Evolutionary conservation across 306 rosid species (phyloP).

Genomic region (Castanospermum australe): DNA sequence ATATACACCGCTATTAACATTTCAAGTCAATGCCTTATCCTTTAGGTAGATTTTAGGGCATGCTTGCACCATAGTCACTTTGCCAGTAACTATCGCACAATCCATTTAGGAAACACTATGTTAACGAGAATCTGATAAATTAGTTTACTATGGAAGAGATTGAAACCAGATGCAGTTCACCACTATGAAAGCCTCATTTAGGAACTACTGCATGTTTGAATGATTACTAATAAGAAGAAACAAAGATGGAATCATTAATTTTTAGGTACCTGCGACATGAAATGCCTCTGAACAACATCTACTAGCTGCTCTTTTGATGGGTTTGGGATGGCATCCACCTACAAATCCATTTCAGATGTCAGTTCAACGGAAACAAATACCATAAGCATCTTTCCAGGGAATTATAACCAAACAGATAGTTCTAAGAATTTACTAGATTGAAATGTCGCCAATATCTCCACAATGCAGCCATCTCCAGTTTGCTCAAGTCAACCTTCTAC

Average conservation of each 20-base stretch:
- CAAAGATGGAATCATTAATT: background rate
- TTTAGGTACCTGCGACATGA: slow-evolving; percentile 87
- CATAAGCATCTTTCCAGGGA: background rate
- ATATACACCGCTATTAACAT: background rate
- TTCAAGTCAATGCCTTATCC: background rate
- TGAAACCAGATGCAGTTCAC: background rate
- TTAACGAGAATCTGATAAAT: background rate
- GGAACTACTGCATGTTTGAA: background rate
- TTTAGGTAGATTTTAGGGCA: background rate
- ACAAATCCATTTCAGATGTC: slow-evolving; percentile 14
- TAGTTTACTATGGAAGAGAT: background rate
- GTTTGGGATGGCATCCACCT: slow-evolving; percentile 91
- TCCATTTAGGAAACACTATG: background rate
- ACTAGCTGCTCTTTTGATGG: slow-evolving; percentile 94
- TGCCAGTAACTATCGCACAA: background rate
- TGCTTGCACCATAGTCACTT: background rate
- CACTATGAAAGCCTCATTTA: background rate
- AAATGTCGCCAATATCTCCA: slow-evolving; percentile 99
- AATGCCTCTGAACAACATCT: slow-evolving; percentile 96
- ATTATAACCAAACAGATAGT: background rate
- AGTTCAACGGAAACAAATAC: background rate
- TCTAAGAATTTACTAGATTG: slow-evolving; percentile 68
- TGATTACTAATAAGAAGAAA: background rate
- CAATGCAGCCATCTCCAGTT: slow-evolving; percentile 91
- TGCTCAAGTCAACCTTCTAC: slow-evolving; percentile 90